Conservation (phyloP, 1,284 basidiomycete genomes). For the Pseudozyma tsukubaensis region DNA sequence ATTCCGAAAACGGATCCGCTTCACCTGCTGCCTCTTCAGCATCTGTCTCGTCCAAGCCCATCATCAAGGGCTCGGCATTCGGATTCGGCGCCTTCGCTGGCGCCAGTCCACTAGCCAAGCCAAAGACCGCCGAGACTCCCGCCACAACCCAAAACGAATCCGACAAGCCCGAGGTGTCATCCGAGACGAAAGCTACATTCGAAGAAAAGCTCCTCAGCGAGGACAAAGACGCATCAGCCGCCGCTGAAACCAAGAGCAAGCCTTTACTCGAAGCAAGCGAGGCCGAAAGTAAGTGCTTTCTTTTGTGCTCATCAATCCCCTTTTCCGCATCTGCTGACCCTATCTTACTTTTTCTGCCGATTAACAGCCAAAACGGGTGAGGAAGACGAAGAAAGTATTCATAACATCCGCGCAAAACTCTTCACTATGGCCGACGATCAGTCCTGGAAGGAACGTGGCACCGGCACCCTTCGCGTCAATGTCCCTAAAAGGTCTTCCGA, state of each 20-base stretch:
- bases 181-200: constrained; percentile 27
- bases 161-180: constrained; percentile 6
- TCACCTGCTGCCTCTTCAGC: constrained; percentile 12
- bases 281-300: constrained; percentile 38
- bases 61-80: constrained; percentile 34
- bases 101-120: constrained; percentile 44
- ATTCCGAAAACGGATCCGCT: constrained; percentile 25
- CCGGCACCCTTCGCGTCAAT: constrained; percentile 83
- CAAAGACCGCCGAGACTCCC: constrained; percentile 20
- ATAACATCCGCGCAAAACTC: constrained; percentile 86
- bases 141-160: constrained; percentile 14
- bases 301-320: no score
- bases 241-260: constrained; percentile 19
- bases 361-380: constrained; percentile 84
- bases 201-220: constrained; percentile 35
- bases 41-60: constrained; percentile 18
- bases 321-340: neutral
- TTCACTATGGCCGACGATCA: constrained; percentile 75
- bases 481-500: constrained; percentile 74
- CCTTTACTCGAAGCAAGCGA: constrained; percentile 37
- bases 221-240: constrained; percentile 11
- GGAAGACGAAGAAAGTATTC: constrained; percentile 87
- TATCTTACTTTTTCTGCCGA: neutral
- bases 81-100: constrained; percentile 61
- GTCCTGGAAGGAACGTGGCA: constrained; percentile 89